Evolutionary conservation across 371 early-diverging fungal species (phyloP).

Genomic region (Mortierella sp.): DNA sequence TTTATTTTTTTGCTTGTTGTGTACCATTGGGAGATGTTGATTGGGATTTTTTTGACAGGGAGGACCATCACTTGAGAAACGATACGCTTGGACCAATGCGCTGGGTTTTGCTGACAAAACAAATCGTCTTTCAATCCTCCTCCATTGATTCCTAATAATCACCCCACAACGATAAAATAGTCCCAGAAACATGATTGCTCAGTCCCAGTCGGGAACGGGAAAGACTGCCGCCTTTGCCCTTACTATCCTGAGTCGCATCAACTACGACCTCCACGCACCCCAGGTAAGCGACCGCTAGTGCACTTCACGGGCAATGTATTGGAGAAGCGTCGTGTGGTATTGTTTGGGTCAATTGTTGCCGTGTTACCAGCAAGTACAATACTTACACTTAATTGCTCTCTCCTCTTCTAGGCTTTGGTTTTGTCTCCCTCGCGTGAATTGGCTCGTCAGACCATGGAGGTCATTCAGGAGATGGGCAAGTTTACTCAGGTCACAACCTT

Average conservation of each 20-base stretch:
- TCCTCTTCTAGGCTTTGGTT: constrained; percentile 86
- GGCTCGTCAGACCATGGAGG: constrained; percentile 96
- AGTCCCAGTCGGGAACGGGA: constrained; percentile 93
- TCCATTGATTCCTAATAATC: not conserved
- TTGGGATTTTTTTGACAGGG: no score
- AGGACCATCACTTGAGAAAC: no score
- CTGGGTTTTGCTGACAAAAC: not conserved
- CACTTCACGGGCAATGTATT: not conserved
- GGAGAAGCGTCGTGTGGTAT: no score
- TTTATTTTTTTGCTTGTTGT: no score
- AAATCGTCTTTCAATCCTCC: not conserved
- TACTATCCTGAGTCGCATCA: constrained; percentile 88
- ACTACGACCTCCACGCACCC: constrained; percentile 60
- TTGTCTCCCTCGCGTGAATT: constrained; percentile 98
- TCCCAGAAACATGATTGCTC: constrained; percentile 88
- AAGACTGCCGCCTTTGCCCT: constrained; percentile 98
- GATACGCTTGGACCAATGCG: no score
- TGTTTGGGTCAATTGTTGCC: no score
- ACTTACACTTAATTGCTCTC: not conserved
- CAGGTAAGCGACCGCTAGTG: constrained; percentile 57
- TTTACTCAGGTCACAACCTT: constrained; percentile 81
- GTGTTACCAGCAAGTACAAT: no score
- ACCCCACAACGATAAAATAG: no score
- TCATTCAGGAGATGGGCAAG: constrained; percentile 90
- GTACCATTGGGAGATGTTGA: no score